Evolutionary conservation across 1,139 yeast genomes (phyloP).

Genomic region (Hansenula anomala): DNA sequence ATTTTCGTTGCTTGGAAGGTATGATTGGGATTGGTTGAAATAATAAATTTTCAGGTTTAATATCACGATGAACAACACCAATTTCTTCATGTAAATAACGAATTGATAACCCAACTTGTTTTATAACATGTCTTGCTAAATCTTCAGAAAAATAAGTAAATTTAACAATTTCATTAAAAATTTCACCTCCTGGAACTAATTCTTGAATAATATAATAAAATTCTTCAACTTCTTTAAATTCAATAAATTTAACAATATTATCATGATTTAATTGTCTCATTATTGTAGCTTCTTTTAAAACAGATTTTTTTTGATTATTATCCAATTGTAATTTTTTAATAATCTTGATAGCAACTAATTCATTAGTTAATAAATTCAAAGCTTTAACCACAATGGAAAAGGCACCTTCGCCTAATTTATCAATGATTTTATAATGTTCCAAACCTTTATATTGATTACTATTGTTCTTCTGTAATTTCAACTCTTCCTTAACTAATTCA

Average conservation of each 20-base stretch:
- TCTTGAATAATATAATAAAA: slow-evolving; percentile 69
- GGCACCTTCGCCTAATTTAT: slow-evolving; percentile 79
- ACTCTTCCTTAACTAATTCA: slow-evolving; percentile 21
- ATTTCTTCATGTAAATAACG: slow-evolving; percentile 73
- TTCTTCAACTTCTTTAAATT: slow-evolving; percentile 42
- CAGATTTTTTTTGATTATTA: slow-evolving; percentile 51
- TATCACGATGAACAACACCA: slow-evolving; percentile 92
- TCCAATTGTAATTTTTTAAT: slow-evolving; percentile 66
- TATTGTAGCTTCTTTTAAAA: slow-evolving; percentile 77
- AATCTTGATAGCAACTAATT: slow-evolving; percentile 74
- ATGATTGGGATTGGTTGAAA: slow-evolving; percentile 63
- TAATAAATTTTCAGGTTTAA: slow-evolving; percentile 89
- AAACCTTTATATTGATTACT: slow-evolving; percentile 16
- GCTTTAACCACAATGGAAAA: slow-evolving; percentile 86
- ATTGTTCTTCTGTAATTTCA: slow-evolving; percentile 6
- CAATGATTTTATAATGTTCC: slow-evolving; percentile 25
- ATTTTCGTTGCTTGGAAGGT: slow-evolving; percentile 34
- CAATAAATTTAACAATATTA: slow-evolving; percentile 66
- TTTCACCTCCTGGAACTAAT: slow-evolving; percentile 88
- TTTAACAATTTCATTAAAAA: slow-evolving; percentile 88
- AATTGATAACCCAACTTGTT: slow-evolving; percentile 80
- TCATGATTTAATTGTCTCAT: slow-evolving; percentile 72
- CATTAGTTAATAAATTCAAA: slow-evolving; percentile 38
- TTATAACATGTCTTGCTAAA: slow-evolving; percentile 76
- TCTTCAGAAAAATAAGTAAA: slow-evolving; percentile 88